Percentiles rank a stretch among this genome's conserved stretches.
Evolutionary conservation across 768 basidiomycete genomes (phyloP).

Genomic region (Xerocomellus intermedius): DNA sequence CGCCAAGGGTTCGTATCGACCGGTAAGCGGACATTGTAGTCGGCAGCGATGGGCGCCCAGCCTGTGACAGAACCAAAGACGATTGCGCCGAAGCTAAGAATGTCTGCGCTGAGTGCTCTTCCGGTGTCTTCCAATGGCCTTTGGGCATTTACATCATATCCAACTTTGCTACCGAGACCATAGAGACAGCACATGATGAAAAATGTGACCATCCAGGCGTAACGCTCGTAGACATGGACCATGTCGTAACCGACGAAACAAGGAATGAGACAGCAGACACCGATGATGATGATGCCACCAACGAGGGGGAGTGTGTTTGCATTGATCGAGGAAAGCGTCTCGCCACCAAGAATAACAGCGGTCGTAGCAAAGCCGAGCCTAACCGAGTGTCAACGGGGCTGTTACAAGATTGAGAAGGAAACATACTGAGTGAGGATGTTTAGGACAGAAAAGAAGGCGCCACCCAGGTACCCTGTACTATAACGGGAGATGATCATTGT

Average conservation of each 20-base stretch:
- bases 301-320: conserved; percentile 44
- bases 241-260: conserved; percentile 48
- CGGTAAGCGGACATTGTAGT: conserved; percentile 53
- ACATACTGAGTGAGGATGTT: conserved; percentile 52
- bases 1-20: conserved; percentile 40
- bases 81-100: conserved; percentile 53
- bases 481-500: conserved; percentile 54
- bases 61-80: conserved; percentile 48
- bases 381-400: not conserved
- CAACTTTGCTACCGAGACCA: conserved; percentile 47
- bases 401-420: not conserved
- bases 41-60: conserved; percentile 54
- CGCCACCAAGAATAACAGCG: conserved; percentile 53
- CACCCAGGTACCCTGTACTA: conserved; percentile 48
- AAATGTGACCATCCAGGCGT: conserved; percentile 49
- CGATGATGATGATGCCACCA: conserved; percentile 49
- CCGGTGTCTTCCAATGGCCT: conserved; percentile 44
- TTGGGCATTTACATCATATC: conserved; percentile 45
- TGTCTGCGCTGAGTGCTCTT: conserved; percentile 41
- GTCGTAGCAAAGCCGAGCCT: conserved; percentile 48
- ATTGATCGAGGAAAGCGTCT: conserved; percentile 48
- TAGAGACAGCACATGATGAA: conserved; percentile 51
- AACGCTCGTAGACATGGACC: conserved; percentile 51
- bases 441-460: conserved; percentile 48
- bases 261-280: conserved; percentile 41